A percentile compares a stretch with the other conserved stretches of the same genome.
These are phyloP conservation scores for Colletotrichum sublineola DNA, from an alignment of 2,329 filamentous ascomycete genomes.

Conservation along the genomic window DNA sequence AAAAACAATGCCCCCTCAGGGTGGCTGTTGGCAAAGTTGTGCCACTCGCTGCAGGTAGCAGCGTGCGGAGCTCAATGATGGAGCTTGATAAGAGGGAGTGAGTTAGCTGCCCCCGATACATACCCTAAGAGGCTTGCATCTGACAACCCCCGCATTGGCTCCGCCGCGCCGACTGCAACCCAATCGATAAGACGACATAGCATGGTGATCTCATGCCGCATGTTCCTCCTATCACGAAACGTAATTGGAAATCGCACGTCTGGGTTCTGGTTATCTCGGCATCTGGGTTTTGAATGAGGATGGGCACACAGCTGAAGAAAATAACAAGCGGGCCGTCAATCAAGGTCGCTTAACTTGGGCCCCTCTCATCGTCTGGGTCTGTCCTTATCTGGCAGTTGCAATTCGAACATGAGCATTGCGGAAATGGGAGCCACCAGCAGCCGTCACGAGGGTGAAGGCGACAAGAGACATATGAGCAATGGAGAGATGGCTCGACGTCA, in stretches of 20 bases:
- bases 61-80: constrained; percentile 22
- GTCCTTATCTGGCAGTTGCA: not conserved
- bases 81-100: constrained; percentile 41
- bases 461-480: not conserved
- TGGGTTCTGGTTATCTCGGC: constrained; percentile 28
- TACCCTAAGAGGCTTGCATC: constrained; percentile 26
- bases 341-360: not conserved
- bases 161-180: constrained; percentile 26
- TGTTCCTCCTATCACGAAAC: constrained; percentile 38
- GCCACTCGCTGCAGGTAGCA: constrained; percentile 11
- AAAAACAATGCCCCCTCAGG: constrained; percentile 1
- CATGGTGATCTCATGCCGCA: constrained; percentile 40
- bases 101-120: not conserved
- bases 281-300: constrained; percentile 7
- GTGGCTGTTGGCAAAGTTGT: constrained; percentile 1
- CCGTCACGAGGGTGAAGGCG: not conserved
- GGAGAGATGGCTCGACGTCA: not conserved
- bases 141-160: constrained; percentile 36
- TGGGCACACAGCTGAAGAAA: not conserved
- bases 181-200: constrained; percentile 40
- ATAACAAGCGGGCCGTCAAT: not conserved
- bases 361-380: not conserved
- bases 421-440: not conserved
- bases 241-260: constrained; percentile 36
- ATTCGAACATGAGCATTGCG: not conserved